Evolutionary conservation across 306 rosid species (phyloP), one percentile per base, ranked within the genome.

Genomic region (Cicer yamashitae): DNA sequence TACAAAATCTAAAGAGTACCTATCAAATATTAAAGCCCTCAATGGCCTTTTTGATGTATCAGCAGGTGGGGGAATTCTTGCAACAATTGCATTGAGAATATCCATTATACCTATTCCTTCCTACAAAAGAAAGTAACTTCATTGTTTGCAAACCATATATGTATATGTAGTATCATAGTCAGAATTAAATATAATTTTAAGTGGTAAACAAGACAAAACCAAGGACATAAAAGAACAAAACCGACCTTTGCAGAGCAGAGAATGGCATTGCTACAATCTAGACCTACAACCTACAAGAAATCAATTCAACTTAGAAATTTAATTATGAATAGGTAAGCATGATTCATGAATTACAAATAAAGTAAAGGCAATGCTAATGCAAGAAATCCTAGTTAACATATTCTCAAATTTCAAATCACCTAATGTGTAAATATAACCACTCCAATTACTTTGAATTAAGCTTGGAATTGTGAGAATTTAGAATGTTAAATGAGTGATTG

Each of bases 211-310:
- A 61, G 34, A 50, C 53, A 63, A 76, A 56, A 38, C 14, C 25
- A 44, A 70, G 18, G 72, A 65, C 48, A 41, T 17, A 64, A 73
- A 76, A 10, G 71, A 57, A 52, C 18, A 75, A 71, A 75, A 80
- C 93, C 53, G 14, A 91, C 97, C 96, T 93, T 93, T 4, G 97
- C 98, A 65, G 98, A 93, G 83, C 98, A 93, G 44, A 83, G 85
- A 64, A 93, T 91, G 7, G 97, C 98, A 13, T 85, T 87, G 85
- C 90, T 89, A 70, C 98, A 93, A 62, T 93, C 97, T 79, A 93
- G 81, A 60, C 98, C 98, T 47, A 93, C 83, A 84, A 91, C 76
- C 97, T 89, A 78, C 84, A 82, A 73, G 68, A 84, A 68, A 73
- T 61, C 38, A 60, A 61, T 70, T 76, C 68, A 66, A 44, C 43